Conservation (phyloP, 2,329 filamentous ascomycete species). For the Hypoxylon rubiginosum region DNA sequence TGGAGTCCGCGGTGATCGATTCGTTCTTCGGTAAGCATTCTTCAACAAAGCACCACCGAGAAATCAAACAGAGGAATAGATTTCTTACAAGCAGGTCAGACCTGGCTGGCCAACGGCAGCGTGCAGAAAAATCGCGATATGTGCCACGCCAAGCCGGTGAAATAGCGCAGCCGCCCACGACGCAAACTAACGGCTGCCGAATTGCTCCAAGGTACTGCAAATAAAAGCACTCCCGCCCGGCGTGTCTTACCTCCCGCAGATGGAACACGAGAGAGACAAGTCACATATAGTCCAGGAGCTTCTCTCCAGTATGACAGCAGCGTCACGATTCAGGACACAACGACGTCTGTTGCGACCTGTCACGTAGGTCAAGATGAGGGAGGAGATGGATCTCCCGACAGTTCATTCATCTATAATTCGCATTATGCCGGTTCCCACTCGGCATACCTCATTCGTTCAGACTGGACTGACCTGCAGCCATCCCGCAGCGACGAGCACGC, state of each 20-base stretch:
- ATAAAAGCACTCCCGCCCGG: conserved; percentile 29
- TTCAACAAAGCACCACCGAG: conserved; percentile 9
- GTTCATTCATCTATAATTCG: conserved; percentile 38
- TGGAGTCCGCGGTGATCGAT: conserved; percentile 1
- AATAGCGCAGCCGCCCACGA: conserved; percentile 33
- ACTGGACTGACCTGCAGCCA: conserved; percentile 33
- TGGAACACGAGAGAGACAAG: conserved; percentile 41
- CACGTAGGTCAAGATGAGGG: conserved; percentile 44
- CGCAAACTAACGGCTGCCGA: conserved; percentile 33
- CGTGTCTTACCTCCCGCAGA: conserved; percentile 42
- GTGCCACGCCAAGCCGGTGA: conserved; percentile 41
- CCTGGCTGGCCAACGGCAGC: conserved; percentile 31
- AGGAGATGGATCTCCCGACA: conserved; percentile 44
- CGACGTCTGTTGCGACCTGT: conserved; percentile 40
- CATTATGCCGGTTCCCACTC: conserved; percentile 40
- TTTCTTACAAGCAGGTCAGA: conserved; percentile 8
- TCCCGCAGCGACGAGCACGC: conserved; percentile 32
- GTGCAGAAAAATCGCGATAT: conserved; percentile 43
- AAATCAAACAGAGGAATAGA: conserved; percentile 16
- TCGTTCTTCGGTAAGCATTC: neutral
- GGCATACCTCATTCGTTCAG: conserved; percentile 41
- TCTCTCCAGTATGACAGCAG: conserved; percentile 23
- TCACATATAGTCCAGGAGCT: conserved; percentile 26
- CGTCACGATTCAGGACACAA: conserved; percentile 21
- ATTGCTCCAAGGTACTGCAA: conserved; percentile 7